Evolutionary conservation across 208 protist species (phyloP).

Genomic region (Novymonas esmeraldas): DNA sequence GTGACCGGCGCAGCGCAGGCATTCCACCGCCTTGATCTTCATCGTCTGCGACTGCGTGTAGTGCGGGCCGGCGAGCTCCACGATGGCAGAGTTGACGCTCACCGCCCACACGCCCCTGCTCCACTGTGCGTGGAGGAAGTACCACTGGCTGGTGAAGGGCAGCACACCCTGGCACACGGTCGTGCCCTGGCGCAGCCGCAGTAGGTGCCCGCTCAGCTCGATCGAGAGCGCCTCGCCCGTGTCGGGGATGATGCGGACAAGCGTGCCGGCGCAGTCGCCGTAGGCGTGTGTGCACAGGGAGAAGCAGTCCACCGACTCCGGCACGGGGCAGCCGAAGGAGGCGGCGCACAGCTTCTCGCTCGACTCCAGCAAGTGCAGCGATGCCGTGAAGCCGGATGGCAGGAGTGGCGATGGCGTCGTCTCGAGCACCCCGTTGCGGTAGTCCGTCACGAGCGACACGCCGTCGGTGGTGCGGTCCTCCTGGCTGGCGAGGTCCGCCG

Average conservation of each 20-base stretch:
- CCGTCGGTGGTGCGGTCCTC: constrained; percentile 42
- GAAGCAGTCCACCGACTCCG: constrained; percentile 51
- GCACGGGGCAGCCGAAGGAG: constrained; percentile 22
- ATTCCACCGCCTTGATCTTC: constrained; percentile 41
- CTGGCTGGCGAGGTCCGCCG: constrained; percentile 34
- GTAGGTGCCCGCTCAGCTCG: constrained; percentile 42
- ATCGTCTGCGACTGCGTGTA: constrained; percentile 50
- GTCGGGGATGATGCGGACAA: constrained; percentile 49
- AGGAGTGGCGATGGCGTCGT: constrained; percentile 56
- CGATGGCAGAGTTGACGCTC: constrained; percentile 53
- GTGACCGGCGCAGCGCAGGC: constrained; percentile 70
- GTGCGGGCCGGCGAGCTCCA: constrained; percentile 65
- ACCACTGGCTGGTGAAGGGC: constrained; percentile 54
- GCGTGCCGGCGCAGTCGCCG: constrained; percentile 61
- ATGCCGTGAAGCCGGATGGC: constrained; percentile 39
- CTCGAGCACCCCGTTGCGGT: constrained; percentile 43
- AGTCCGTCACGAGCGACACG: constrained; percentile 52
- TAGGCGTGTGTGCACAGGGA: constrained; percentile 63
- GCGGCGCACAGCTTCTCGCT: constrained; percentile 16
- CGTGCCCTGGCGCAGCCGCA: constrained; percentile 46
- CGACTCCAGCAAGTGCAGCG: constrained; percentile 33
- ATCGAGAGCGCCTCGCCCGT: constrained; percentile 32
- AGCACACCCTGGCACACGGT: constrained; percentile 56
- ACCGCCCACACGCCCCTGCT: constrained; percentile 63
- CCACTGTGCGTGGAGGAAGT: constrained; percentile 72